phyloP scores from a whole-genome alignment of 495 filamentous ascomycete genomes.

The Cercophora sp. region DNA sequence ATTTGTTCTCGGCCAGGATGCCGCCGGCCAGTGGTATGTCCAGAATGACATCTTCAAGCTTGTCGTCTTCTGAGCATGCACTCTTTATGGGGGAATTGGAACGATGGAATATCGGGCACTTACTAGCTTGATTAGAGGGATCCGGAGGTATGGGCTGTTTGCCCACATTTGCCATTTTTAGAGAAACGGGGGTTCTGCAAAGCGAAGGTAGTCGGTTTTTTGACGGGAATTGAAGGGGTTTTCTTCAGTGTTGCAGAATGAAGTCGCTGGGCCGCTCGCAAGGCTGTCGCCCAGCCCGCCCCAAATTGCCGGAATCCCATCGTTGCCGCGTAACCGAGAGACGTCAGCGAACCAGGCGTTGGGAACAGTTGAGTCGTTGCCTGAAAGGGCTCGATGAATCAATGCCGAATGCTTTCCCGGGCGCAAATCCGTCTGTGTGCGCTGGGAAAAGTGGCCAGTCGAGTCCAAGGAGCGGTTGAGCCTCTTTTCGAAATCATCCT shows the following conservation, averaged over 20 bases:
- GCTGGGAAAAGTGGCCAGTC: background rate
- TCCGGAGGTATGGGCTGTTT: background rate
- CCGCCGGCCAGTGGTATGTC: conserved; percentile 69
- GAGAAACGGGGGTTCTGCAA: conserved; percentile 7
- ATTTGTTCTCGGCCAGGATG: conserved; percentile 75
- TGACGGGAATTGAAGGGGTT: no score
- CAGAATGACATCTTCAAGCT: conserved; percentile 92
- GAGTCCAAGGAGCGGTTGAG: conserved; percentile 1
- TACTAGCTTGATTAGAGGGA: background rate
- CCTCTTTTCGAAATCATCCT: conserved; percentile 8
- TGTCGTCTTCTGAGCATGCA: conserved; percentile 51
- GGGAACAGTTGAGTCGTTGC: background rate
- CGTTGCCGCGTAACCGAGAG: conserved; percentile 16
- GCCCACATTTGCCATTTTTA: background rate
- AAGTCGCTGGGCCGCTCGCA: no score
- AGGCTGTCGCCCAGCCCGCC: no score
- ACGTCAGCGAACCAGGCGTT: conserved; percentile 2
- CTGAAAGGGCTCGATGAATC: conserved; percentile 1
- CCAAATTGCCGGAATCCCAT: no score
- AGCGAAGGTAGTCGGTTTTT: background rate
- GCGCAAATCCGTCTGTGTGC: conserved; percentile 3
- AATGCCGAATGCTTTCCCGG: conserved; percentile 4
- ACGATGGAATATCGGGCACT: background rate
- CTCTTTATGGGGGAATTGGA: background rate
- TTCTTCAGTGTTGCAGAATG: no score